Evolutionary conservation across 139 green algal species (phyloP), one percentile per base, ranked within the genome.

Genomic region (Haematococcus sp.): DNA sequence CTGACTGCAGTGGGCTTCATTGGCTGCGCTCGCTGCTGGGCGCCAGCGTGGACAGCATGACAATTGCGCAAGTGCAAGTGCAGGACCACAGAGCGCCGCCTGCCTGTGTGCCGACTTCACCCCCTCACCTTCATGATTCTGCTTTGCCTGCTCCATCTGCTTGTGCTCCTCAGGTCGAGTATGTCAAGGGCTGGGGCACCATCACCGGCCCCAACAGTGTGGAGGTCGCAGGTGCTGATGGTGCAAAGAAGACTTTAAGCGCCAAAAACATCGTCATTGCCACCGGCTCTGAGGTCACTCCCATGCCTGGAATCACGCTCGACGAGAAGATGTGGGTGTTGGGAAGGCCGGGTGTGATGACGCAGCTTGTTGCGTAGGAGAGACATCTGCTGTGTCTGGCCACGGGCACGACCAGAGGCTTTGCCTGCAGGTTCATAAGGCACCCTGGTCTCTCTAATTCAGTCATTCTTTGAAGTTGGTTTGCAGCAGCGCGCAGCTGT

Each of bases 201-300:
- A 64, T 99, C 23, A 86, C 77, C 20, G 73, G 81, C 19, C 46
- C 80, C 1, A 94, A 85, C 64, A 85, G 95, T 63, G 91, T 99
- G 34, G 89, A 95, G 71, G 96, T 99, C 17, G 70, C 82, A 0
- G 46, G 81, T 3, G 15, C 63, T 4, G 92, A 98, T 73, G 96
- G 95, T 19, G 76, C 76, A 30, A 87, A 71, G 28, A 87, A 86
- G 30, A 65, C 49, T 2, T 65, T 94, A 0, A 76, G 70, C 19
- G 84, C 94, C 34, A 98, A 98, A 81, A 98, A 96, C 85, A 89
- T 98, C 59, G 87, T 99, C 34, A 93, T 99, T 22, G 95, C 96
- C 3, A 98, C 96, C 9, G 96, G 96, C 16, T 97, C 90, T 3
- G 94, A 98, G 54, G 93, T 97, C 11, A 89, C 91, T 17, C 84